These are phyloP conservation scores for Saturnispora serradocipensis DNA, from an alignment of 805 yeast species.

Conservation along the genomic window DNA sequence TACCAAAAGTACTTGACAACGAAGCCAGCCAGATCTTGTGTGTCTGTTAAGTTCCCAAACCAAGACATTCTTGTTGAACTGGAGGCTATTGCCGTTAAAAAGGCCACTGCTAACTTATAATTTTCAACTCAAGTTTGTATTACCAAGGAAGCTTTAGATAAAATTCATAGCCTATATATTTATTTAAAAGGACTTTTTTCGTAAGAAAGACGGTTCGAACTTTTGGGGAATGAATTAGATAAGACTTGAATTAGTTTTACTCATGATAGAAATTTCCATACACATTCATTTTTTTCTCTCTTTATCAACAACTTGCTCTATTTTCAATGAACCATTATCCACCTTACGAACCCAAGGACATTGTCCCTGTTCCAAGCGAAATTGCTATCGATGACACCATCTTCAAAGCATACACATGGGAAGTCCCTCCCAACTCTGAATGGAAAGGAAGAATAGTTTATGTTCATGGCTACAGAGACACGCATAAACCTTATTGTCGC, in stretches of 20 bases:
- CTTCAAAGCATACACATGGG: slow-evolving; percentile 18
- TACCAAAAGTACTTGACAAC: slow-evolving; percentile 38
- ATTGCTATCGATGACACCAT: slow-evolving; percentile 16
- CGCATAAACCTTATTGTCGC: slow-evolving; percentile 38
- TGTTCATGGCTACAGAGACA: slow-evolving; percentile 70
- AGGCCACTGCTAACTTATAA: slow-evolving; percentile 15
- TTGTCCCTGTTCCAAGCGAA: slow-evolving; percentile 5
- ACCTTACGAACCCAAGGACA: slow-evolving; percentile 10
- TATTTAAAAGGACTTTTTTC: no score
- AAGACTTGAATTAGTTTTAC: background rate
- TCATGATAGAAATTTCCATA: background rate
- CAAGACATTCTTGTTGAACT: slow-evolving; percentile 41
- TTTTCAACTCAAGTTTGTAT: background rate
- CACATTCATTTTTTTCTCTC: background rate
- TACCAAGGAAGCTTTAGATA: background rate
- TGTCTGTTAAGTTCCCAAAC: slow-evolving; percentile 44
- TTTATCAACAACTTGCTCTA: background rate
- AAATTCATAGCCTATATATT: background rate
- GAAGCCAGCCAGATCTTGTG: slow-evolving; percentile 46
- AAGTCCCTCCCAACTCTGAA: slow-evolving; percentile 3
- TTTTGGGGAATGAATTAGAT: background rate
- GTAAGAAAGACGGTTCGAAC: background rate
- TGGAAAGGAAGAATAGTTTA: slow-evolving; percentile 47
- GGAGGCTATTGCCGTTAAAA: slow-evolving; percentile 35
- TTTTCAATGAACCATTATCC: slow-evolving; percentile 2